Base-by-base conservation (phyloP, 805 yeast genomes). In the Ogataea trehaloabstinens region DNA sequence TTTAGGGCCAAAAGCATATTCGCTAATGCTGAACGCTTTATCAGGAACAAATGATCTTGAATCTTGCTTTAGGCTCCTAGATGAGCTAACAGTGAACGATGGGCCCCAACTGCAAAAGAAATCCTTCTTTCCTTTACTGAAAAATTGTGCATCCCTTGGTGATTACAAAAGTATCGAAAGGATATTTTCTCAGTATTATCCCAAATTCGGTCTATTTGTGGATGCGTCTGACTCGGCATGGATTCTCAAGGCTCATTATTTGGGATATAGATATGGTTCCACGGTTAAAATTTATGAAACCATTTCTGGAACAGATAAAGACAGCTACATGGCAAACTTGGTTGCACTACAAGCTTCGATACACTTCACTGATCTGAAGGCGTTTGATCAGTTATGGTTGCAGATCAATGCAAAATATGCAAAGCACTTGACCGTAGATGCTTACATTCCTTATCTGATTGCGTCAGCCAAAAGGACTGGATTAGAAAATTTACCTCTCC, bases 21-120 rank as follows among this genome's bases (percentile, higher is more conserved):
- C 48, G 3, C 51, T 70, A 8, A 49, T 71, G 50, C 40, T 71
- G 25, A 35, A 45, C 16, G 62, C 66, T 2, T 58, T 65, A 31
- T 51, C 69, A 4, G 68, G 67, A n/a, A 45, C 63, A 2, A 46
- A 56, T 21, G 70, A 75, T 35, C 36, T 64, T 6, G 49, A 53
- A 4, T 58, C 63, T 58, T 73, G 37, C 46, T 62, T 42, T 42
- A 46, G 56, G 35, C 58, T 63, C 24, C 52, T 63, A 8, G 56
- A 58, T 21, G 64, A 61, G 37, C 40, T 64, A 5, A 20, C 34
- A 6, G 18, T 20, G 3, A 34, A 45, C 18, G 19, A 36, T 6
- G 24, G 19, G 13, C 29, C 44, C 6, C 33, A 42, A 19, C 39
- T 55, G 8, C 22, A 40, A 1, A 42, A 43, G 24, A 22, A 19